Base-by-base conservation (phyloP, 371 early-diverging fungal species). In the Lichtheimia corymbifera region DNA sequence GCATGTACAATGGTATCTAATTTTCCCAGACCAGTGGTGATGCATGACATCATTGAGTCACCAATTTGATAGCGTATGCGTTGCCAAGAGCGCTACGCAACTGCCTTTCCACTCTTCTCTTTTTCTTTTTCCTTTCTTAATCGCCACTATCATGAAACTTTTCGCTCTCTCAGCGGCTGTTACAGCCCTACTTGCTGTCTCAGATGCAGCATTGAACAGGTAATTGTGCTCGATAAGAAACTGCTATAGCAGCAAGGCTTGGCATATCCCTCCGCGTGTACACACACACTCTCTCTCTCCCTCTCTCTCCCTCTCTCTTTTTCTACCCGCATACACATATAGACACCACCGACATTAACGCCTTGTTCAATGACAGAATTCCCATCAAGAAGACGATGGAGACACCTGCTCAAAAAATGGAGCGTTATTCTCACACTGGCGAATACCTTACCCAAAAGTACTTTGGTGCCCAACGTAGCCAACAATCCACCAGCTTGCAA, bases 361-460 rank as follows among this genome's bases (percentile, higher is more conserved):
- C 22, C 5, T 18, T 22, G n/a, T 13, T 13, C 47, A 47, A 54
- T 40, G 18, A 20, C 64, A 88, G 92, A 60, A 74, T 94, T 55
- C 74, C 84, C 62, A 86, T 95, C 67, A 91, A 91, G 73, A 91
- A 91, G 72, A 67, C 83, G 11, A 59, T 79, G 3, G 85, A 90
- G 55, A 82, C 90, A 5, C 78, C 89, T 25, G 72, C 85, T 24
- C 82, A 91, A 54, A 74, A 75, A 45, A 67, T 91, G 54, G 73
- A 84, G 35, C 84, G 90, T 49, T 87, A 87, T 60, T 72, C 87
- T 43, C 77, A 80, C 61, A 77, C 88, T 14, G 88, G 88, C 53
- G 70, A 79, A 50, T 83, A 85, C 68, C 74, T 90, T 56, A 74
- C 87, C 27, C 91, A 92, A 73, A 92, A 92, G 72, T 93, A 93